Base-by-base conservation (phyloP, 495 filamentous ascomycete genomes). In the Penicillium canariense region DNA sequence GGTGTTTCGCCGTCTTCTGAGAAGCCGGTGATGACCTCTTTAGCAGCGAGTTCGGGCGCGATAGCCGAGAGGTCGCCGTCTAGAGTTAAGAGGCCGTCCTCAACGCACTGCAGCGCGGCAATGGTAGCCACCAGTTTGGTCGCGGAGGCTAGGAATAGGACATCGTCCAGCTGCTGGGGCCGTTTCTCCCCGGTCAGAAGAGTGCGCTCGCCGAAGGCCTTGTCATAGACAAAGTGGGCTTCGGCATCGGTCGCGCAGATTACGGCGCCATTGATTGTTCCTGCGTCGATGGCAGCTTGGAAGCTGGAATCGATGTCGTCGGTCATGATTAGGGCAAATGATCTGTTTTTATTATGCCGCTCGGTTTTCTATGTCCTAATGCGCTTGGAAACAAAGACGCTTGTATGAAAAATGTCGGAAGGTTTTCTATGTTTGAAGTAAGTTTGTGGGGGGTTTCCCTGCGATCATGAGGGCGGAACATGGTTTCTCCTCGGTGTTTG, bases 51-150 rank as follows among this genome's bases (percentile, higher is more conserved):
- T 15, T 78, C 76, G 0, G 79, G 78, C 5, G 71, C 55, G 20
- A 73, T 47, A 2, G 30, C n/a, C 3, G 68, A 65, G 0, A 81
- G 49, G 28, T 79, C 71, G 7, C 63, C 66, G 25, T 72, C 68
- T 1, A 84, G 61, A 2, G 58, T 60, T 5, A 84, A 43, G 0
- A 70, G 63, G 2, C 72, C 74, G 9, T 72, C 65, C 12, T 82
- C 77, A 14, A 84, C 74, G 56, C 77, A 79, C 61, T 79, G 72
- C 9, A 84, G 60, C 28, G 60, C 54, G 8, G 68, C 66, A 31
- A 68, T 67, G 23, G 63, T 54, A 22, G 66, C 43, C 8, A 65
- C 20, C 15, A 68, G 5, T 30, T 68, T 63, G 9, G 63, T 68
- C 11, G 59, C 59, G 5, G 62, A 61, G 17, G 61, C 64, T 22